Percentiles rank a stretch among this genome's conserved stretches.
These are phyloP conservation scores for Ormosia semicastrata DNA, from an alignment of 306 rosid species.

Conservation along the genomic window DNA sequence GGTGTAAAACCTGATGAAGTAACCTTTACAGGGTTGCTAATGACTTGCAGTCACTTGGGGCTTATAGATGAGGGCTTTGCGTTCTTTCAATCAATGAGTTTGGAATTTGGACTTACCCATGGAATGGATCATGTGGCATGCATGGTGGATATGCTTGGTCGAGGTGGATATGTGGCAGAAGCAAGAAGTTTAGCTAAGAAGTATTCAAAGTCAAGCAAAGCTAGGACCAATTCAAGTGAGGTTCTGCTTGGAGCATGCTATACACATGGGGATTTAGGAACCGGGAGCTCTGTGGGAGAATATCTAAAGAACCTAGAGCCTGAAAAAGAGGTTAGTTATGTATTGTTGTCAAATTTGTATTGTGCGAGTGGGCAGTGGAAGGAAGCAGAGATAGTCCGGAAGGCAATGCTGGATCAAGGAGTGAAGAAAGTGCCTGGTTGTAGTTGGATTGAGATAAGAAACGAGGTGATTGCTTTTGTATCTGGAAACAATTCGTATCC, in stretches of 20 bases:
- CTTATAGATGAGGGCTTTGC: slow-evolving; percentile 54
- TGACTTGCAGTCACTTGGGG: slow-evolving; percentile 85
- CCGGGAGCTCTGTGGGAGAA: slow-evolving; percentile 51
- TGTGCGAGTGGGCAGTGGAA: slow-evolving; percentile 71
- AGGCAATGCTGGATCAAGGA: slow-evolving; percentile 67
- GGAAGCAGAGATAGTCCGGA: slow-evolving; percentile 74
- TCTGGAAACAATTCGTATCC: slow-evolving; percentile 64
- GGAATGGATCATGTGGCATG: slow-evolving; percentile 71
- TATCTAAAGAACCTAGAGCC: slow-evolving; percentile 51
- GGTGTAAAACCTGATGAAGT: slow-evolving; percentile 71
- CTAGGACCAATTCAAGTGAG: slow-evolving; percentile 40
- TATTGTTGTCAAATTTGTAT: slow-evolving; percentile 68
- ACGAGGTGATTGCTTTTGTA: slow-evolving; percentile 58
- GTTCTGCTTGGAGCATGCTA: slow-evolving; percentile 71
- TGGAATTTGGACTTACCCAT: slow-evolving; percentile 48
- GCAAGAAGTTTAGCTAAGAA: slow-evolving; percentile 51
- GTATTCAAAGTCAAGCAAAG: slow-evolving; percentile 34
- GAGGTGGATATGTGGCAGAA: slow-evolving; percentile 71
- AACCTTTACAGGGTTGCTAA: slow-evolving; percentile 71
- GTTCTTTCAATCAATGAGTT: slow-evolving; percentile 55
- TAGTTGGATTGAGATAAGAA: slow-evolving; percentile 82
- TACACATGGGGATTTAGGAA: slow-evolving; percentile 45
- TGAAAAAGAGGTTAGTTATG: slow-evolving; percentile 60
- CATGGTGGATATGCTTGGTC: slow-evolving; percentile 81
- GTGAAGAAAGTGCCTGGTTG: slow-evolving; percentile 83